phyloP scores from a whole-genome alignment of 106 monocot genomes.

The Platanthera guangdongensis region DNA sequence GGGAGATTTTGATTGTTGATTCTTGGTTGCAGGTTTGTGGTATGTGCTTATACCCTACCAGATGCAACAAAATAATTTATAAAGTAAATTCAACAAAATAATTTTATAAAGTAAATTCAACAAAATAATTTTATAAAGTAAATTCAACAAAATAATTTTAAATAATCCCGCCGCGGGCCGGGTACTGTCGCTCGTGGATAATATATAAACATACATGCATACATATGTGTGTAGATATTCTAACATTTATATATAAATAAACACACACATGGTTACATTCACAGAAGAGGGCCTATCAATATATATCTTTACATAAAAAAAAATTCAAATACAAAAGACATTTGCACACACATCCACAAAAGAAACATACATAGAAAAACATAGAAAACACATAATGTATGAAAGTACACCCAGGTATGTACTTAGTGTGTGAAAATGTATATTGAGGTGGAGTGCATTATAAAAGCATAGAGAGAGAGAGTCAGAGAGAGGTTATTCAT shows the following conservation, averaged over 20 bases:
- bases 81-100: no score
- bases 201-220: background rate
- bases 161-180: no score
- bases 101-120: no score
- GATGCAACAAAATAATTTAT: slow-evolving; percentile 28
- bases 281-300: background rate
- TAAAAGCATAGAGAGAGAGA: background rate
- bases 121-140: no score
- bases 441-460: background rate
- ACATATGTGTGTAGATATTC: background rate
- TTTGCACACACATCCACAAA: background rate
- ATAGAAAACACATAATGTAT: background rate
- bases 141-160: no score
- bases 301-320: background rate
- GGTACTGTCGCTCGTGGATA: background rate
- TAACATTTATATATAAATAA: background rate
- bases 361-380: background rate
- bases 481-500: background rate
- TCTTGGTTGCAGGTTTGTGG: slow-evolving; percentile 61
- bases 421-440: background rate
- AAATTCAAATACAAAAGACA: background rate
- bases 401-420: background rate
- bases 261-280: background rate
- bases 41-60: slow-evolving; percentile 79
- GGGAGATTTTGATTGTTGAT: background rate